Base-by-base conservation (phyloP, 2,329 filamentous ascomycete genomes). In the Ophiostoma perfectum region DNA sequence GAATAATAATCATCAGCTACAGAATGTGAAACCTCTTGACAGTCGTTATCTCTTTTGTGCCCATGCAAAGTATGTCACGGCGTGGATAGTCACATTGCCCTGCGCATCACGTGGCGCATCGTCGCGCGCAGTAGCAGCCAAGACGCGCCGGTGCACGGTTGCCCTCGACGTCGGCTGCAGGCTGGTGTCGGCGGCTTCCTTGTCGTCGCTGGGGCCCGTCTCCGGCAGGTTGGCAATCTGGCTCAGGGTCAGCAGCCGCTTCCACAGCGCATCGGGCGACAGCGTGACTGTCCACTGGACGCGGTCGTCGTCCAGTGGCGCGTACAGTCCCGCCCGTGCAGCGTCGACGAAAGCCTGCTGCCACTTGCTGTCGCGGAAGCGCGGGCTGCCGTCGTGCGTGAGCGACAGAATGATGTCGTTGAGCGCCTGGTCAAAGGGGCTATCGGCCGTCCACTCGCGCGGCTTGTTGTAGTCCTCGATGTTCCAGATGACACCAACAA, bases 401-500 rank as follows among this genome's bases (percentile, higher is more conserved):
- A 83, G 79, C 72, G 80, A 81, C 67, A 78, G 75, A 69, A 88
- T 81, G 66, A 88, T 82, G 64, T 87, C 82, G 72, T 88, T 87
- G 64, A 91, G 77, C 58, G 80, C 80, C 65, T 83, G 77, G 73
- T 90, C 88, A 88, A 89, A 92, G 5, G 78, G 70, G 0, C 86
- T 86, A 9, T 80, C 79, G 0, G 86, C 80, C 5, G 79, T 75
- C 84, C 87, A 89, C 3, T 76, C 76, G 67, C 77, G 74, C 0
- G 88, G 86, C 64, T 87, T 84, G 75, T 91, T 91, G 75, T 91
- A 91, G 72, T 90, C 87, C 75, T 91, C 89, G 70, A 88, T 80
- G 73, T 91, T 92, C 90, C 90, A 92, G 67, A 92, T 87, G 75
- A 90, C 77, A 14, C 86, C 89, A 41, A 92, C 80, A 41, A 81